Evolutionary conservation across 169 alveolate genomes (phyloP).

Genomic region (Plasmodium falciparum): DNA sequence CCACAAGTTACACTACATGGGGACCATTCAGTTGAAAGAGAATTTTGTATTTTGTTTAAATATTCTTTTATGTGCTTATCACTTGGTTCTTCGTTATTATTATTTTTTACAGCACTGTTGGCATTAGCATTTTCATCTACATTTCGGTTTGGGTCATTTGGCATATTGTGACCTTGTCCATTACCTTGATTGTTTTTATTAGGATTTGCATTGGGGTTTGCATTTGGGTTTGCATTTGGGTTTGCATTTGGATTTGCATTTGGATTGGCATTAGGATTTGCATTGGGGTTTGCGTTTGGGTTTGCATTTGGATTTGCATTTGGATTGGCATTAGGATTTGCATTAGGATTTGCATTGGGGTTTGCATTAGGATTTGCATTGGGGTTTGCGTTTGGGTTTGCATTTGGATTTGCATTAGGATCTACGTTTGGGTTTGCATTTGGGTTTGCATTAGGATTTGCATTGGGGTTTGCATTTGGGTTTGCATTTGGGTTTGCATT

Average conservation of each 20-base stretch:
- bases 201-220: not conserved
- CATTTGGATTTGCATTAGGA: too few species aligned
- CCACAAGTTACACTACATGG: constrained; percentile 75
- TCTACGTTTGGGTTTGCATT: too few species aligned
- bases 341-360: not conserved
- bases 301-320: not conserved
- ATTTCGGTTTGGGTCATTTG: not conserved
- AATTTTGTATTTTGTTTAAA: not conserved
- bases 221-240: not conserved
- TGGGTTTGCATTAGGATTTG: too few species aligned
- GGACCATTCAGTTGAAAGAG: constrained; percentile 30
- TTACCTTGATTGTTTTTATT: not conserved
- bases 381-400: too few species aligned
- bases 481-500: too few species aligned
- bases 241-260: not conserved
- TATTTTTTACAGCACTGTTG: not conserved
- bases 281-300: not conserved
- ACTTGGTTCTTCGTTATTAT: not conserved
- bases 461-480: too few species aligned
- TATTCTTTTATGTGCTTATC: constrained; percentile 11
- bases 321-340: not conserved
- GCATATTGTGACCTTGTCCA: not conserved
- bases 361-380: too few species aligned
- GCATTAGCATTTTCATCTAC: not conserved
- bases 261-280: not conserved